Conservation (phyloP, 345 rosid genomes). For the Rhodamnia argentea region DNA sequence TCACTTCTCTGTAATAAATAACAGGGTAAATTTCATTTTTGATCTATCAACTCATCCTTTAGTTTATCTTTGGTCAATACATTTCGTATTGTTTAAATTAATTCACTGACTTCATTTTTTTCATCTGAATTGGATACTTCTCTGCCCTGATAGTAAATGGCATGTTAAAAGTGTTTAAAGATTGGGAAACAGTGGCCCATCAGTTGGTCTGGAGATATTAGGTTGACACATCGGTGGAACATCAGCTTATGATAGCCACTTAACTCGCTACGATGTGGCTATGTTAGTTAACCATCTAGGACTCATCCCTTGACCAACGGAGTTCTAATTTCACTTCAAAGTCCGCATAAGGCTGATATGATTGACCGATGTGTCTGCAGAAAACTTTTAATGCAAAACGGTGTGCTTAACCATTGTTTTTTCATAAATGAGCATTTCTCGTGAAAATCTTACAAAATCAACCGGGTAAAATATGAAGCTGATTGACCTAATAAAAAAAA, state of each 20-base stretch:
- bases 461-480: not conserved
- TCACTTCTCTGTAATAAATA: not conserved
- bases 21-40: not conserved
- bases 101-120: not conserved
- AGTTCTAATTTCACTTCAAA: not conserved
- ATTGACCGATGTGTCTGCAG: not conserved
- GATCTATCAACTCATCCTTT: not conserved
- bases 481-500: not conserved
- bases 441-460: not conserved
- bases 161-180: not conserved
- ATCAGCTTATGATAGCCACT: not conserved
- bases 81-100: not conserved
- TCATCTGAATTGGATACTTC: not conserved
- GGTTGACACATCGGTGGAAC: not conserved
- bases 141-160: not conserved
- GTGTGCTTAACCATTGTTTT: not conserved
- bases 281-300: not conserved
- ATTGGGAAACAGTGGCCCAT: not conserved
- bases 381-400: not conserved
- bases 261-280: not conserved
- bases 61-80: not conserved
- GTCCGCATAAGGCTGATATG: not conserved
- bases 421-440: not conserved
- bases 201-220: not conserved
- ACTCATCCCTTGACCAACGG: not conserved